Conservation (phyloP, 768 basidiomycete genomes). For the Glaciozyma martinii region DNA sequence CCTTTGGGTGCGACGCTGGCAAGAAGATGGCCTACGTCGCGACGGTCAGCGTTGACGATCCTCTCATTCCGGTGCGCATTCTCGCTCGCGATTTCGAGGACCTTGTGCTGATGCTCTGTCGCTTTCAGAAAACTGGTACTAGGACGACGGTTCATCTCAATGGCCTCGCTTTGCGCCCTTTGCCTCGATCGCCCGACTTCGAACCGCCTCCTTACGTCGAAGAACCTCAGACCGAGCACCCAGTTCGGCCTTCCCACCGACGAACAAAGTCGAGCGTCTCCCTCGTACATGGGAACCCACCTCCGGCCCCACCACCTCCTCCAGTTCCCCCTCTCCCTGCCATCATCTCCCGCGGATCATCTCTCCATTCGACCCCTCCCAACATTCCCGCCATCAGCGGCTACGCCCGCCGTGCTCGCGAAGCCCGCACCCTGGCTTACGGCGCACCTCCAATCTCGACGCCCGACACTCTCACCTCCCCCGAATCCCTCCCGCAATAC, state of each 20-base stretch:
- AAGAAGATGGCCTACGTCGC: constrained; percentile 11
- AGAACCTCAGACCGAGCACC: background rate
- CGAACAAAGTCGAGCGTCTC: constrained; percentile 20
- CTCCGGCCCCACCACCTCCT: background rate
- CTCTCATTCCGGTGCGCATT: constrained; percentile 18
- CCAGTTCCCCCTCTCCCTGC: background rate
- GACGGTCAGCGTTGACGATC: constrained; percentile 10
- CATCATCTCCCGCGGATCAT: background rate
- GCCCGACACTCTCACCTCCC: background rate
- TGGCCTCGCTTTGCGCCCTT: constrained; percentile 16
- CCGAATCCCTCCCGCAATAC: background rate
- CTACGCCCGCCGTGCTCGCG: too few relatives aligned
- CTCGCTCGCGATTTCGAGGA: background rate
- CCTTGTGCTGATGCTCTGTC: background rate
- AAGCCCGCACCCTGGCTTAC: too few relatives aligned
- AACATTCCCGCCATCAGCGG: too few relatives aligned
- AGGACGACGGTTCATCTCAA: constrained; percentile 14
- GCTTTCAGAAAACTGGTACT: background rate
- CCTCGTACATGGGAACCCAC: background rate
- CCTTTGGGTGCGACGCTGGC: background rate
- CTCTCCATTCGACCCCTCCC: too few relatives aligned
- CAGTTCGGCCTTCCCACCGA: constrained; percentile 13
- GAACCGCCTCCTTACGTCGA: constrained; percentile 1
- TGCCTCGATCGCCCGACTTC: constrained; percentile 15
- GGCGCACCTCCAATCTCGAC: background rate